Percentiles rank a stretch among this genome's conserved stretches.
These are phyloP conservation scores for Colletotrichum karsti DNA, from an alignment of 2,329 filamentous ascomycete genomes.

Conservation along the genomic window DNA sequence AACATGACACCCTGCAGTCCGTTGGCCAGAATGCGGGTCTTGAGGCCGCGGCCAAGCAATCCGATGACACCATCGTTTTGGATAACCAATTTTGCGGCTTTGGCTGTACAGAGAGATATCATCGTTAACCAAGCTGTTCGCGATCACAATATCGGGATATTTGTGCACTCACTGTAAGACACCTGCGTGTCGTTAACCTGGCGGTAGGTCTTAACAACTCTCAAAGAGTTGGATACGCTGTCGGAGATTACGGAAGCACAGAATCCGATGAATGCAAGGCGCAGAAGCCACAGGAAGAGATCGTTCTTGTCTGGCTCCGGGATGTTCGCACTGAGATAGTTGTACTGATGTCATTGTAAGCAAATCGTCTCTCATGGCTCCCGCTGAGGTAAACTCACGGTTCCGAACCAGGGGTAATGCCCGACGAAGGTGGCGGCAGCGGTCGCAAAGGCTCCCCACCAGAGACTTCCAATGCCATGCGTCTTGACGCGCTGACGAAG, in stretches of 20 bases:
- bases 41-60: constrained; percentile 53
- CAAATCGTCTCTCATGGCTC: too few species aligned
- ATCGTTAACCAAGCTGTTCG: not conserved
- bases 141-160: not conserved
- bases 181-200: constrained; percentile 57
- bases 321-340: constrained; percentile 48
- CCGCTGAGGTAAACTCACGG: too few species aligned
- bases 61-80: constrained; percentile 50
- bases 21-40: constrained; percentile 57
- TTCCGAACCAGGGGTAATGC: constrained; percentile 60
- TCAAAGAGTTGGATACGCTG: constrained; percentile 54
- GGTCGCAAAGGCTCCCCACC: constrained; percentile 59
- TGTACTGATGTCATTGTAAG: constrained; percentile 46
- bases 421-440: constrained; percentile 58
- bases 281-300: constrained; percentile 50
- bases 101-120: constrained; percentile 36
- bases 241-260: constrained; percentile 55
- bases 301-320: constrained; percentile 49
- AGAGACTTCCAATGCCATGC: constrained; percentile 53
- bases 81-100: constrained; percentile 51
- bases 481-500: constrained; percentile 53
- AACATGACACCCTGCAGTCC: constrained; percentile 56
- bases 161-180: constrained; percentile 51
- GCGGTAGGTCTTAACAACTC: constrained; percentile 58
- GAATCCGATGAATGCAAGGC: constrained; percentile 53